Evolutionary conservation across 306 rosid genomes (phyloP), one percentile per base, ranked within the genome.

Genomic region (Vicia faba): DNA sequence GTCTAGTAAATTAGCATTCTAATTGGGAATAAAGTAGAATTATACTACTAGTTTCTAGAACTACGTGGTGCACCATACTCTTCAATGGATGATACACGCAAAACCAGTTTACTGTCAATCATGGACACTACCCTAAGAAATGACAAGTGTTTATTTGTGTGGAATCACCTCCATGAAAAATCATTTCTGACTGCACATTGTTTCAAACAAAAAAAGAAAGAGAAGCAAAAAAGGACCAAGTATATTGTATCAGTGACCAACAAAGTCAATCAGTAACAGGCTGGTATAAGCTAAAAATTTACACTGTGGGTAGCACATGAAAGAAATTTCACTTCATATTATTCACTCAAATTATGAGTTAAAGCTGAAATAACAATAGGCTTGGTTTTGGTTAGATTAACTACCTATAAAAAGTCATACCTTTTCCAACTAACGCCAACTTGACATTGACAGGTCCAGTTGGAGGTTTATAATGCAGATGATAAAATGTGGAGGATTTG

Each of bases 371-470:
- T 15, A 71, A 60, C 33, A 49, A 16, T 14, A 80, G 70, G 64
- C 41, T 7, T 29, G 59, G 39, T 57, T 61, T 61, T 8, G 23
- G 39, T 31, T 50, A 3, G 15, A 7, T 14, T 33, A 58, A 35
- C 75, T 74, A 95, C 99, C 99, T 95, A 84, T 95, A 96, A 80
- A 95, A 95, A 71, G 99, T 95, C 69, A 95, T 78, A 58, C 99
- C 99, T 75, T 95, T 95, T 69, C 97, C 99, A 11, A 95, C 99
- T 54, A 95, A 91, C 0, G 89, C 99, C 83, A 95, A 66, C 71
- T 88, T 95, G 45, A 62, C 81, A 44, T 89, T 85, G 46, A 82
- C 89, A 69, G 92, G 66, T 78, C 99, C 99, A 28, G 80, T 79
- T 8, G 87, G 86, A 65, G 99, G 97, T 71, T 95, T 95, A 82